Conservation (phyloP, 2,329 filamentous ascomycete species). For the Cercospora sp. region DNA sequence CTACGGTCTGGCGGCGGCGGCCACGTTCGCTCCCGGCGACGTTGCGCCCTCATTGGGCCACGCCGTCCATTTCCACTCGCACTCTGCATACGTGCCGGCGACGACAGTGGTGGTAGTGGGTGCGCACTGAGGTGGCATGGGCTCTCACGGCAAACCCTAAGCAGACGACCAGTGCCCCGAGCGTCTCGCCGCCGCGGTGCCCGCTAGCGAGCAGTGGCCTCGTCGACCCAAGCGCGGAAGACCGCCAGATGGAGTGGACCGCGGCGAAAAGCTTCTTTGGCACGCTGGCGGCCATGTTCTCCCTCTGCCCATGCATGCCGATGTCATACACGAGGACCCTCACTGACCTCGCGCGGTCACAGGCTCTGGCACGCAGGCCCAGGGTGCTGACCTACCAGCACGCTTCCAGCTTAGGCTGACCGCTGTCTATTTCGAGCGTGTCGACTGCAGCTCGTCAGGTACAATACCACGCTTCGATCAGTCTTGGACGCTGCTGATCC, state of each 20-base stretch:
- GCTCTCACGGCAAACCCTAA: neutral
- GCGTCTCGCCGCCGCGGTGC: neutral
- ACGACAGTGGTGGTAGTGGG: too few relatives aligned
- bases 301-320: slow-evolving; percentile 6
- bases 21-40: too few relatives aligned
- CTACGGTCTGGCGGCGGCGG: neutral
- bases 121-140: too few relatives aligned
- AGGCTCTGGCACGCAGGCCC: slow-evolving; percentile 15
- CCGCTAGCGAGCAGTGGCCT: neutral
- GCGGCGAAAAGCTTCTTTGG: slow-evolving; percentile 18
- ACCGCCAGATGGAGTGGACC: neutral
- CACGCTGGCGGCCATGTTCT: neutral
- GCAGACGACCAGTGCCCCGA: neutral
- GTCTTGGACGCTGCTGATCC: neutral
- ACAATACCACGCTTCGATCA: slow-evolving; percentile 24
- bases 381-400: slow-evolving; percentile 14
- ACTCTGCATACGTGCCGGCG: too few relatives aligned
- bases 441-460: slow-evolving; percentile 23
- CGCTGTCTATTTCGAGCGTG: slow-evolving; percentile 22
- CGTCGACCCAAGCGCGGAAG: neutral
- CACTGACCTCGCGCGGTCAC: slow-evolving; percentile 5
- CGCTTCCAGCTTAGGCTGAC: slow-evolving; percentile 10
- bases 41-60: neutral
- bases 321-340: slow-evolving; percentile 24
- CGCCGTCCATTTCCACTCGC: neutral